A percentile compares a stretch with the other conserved stretches of the same genome.
Conservation (phyloP, 75 land plant species). For the Pinus albicaulis region DNA sequence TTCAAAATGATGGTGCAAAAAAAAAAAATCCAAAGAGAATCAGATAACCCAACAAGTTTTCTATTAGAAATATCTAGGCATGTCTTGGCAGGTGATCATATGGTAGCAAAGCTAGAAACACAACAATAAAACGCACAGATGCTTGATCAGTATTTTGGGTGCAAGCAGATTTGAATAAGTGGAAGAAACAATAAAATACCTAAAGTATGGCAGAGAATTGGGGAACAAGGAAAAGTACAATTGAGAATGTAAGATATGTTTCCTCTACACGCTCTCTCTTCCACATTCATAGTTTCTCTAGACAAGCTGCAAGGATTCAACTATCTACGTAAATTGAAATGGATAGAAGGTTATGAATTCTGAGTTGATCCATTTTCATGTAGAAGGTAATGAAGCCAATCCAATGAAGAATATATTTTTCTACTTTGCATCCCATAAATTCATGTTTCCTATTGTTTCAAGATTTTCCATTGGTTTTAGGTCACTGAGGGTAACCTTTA, state of each 20-base stretch:
- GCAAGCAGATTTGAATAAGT: not conserved
- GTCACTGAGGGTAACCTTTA: no score
- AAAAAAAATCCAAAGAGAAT: no score
- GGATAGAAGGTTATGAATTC: not conserved
- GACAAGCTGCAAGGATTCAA: slow-evolving; percentile 38
- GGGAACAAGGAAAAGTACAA: slow-evolving; percentile 14
- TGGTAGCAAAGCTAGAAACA: not conserved
- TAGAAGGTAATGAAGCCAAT: not conserved
- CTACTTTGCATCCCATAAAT: no score
- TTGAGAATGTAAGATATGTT: slow-evolving; percentile 34
- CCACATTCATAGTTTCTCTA: slow-evolving; percentile 28
- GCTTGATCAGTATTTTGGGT: not conserved
- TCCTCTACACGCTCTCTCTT: slow-evolving; percentile 15
- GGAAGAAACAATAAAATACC: not conserved
- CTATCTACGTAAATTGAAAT: slow-evolving; percentile 16
- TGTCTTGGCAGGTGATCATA: not conserved
- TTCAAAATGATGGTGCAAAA: no score
- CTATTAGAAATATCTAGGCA: not conserved
- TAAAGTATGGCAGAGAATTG: not conserved
- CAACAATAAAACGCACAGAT: not conserved
- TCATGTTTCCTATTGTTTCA: no score
- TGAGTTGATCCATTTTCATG: slow-evolving; percentile 7
- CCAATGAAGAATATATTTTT: no score
- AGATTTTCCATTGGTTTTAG: no score
- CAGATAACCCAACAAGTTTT: not conserved